Base-by-base conservation (phyloP, 1,139 yeast species). In the Pichia sp. region DNA sequence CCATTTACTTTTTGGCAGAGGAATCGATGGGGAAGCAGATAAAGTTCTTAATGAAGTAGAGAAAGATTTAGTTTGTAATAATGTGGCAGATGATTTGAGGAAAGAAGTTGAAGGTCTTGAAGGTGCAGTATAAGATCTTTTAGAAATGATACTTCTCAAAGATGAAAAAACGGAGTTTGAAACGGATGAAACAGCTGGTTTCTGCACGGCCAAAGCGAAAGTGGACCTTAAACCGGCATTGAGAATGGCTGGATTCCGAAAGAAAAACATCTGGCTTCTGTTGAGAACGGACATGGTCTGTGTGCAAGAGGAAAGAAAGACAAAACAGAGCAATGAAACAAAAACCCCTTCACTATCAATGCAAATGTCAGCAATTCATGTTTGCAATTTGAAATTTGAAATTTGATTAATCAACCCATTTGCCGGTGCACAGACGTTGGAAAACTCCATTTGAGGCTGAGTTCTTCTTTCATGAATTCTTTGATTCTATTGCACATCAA, bases 251-350 rank as follows among this genome's bases (percentile, higher is more conserved):
- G 73, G 56, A 62, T 75, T 76, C 61, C 67, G 69, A 44, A 77
- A 69, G 63, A 76, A 75, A 64, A 72, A 75, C 63, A 75, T 74
- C 56, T 72, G 69, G 13, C 76, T 66, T 58, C 70, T 70, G 47
- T 74, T 71, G 11, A 65, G 28, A 10, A 53, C 10, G 63, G 59
- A 45, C 33, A 39, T 46, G 18, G 25, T 13, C 31, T n/a, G 36
- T 18, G 11, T 13, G 9, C 8, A 10, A 3, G 14, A 25, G 25
- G 43, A 18, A 6, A 13, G 25, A 25, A 25, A 38, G 16, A 38
- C 3, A 19, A 9, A 10, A 8, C 28, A 7, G 8, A 6, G 13
- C 3, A 9, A 6, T 3, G n/a, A 16, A 16, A 16, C 18, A 16
- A 5, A 28, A 10, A 28, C 30, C 11, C 11, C 27, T 18, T 18